phyloP scores from a whole-genome alignment of 306 rosid genomes.

The Corylus heterophylla region DNA sequence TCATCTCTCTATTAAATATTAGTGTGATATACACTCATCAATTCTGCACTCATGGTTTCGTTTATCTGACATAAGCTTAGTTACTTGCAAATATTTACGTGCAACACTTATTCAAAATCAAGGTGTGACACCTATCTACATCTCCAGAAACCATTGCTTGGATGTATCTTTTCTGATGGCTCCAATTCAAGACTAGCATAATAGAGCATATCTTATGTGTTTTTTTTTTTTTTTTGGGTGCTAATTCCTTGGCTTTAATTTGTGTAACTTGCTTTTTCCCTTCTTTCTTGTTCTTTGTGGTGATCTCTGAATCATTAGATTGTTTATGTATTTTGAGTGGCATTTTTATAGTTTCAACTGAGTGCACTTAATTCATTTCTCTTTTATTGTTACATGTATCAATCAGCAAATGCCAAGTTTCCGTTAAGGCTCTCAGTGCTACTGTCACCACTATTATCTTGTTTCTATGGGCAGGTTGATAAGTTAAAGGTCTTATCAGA shows the following conservation, averaged over 20 bases:
- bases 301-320: conserved; percentile 4
- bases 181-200: not conserved
- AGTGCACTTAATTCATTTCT: not conserved
- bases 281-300: not conserved
- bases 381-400: not conserved
- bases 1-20: not conserved
- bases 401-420: not conserved
- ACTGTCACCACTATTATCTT: conserved; percentile 9
- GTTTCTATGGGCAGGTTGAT: conserved; percentile 67
- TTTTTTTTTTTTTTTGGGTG: not conserved
- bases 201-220: not conserved
- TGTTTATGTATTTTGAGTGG: not conserved
- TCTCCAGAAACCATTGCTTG: not conserved
- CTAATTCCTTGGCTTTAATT: not conserved
- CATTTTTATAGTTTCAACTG: not conserved
- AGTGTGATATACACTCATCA: not conserved
- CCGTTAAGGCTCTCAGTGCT: not conserved
- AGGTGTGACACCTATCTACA: not conserved
- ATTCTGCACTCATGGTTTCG: not conserved
- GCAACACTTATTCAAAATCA: not conserved
- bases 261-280: not conserved
- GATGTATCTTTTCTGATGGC: not conserved
- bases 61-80: not conserved
- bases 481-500: conserved; percentile 89
- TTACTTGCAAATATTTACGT: not conserved